Evolutionary conservation across 2,329 filamentous ascomycete species (phyloP).

Genomic region (Neofusicoccum kwambonambiense): DNA sequence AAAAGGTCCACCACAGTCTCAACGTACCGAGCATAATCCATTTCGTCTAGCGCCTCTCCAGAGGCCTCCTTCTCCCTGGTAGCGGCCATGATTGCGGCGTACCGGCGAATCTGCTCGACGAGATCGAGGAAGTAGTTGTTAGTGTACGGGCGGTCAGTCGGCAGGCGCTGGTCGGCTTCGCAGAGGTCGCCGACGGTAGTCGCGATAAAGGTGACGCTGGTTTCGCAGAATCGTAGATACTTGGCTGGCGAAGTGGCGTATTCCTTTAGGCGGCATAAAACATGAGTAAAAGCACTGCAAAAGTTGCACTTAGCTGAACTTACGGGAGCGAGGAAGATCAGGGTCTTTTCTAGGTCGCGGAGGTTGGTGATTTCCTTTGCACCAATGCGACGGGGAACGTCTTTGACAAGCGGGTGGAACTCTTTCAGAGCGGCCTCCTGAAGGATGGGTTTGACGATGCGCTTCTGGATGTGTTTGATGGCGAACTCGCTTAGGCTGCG

Average conservation of each 20-base stretch:
- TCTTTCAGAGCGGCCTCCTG: constrained; percentile 70
- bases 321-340: constrained; percentile 90
- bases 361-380: constrained; percentile 86
- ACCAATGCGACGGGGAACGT: constrained; percentile 75
- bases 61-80: constrained; percentile 66
- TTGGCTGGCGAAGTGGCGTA: constrained; percentile 65
- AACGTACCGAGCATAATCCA: constrained; percentile 52
- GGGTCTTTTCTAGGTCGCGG: constrained; percentile 88
- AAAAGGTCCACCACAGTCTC: constrained; percentile 9
- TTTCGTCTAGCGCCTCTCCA: constrained; percentile 51
- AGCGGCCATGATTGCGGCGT: constrained; percentile 79
- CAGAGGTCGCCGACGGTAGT: constrained; percentile 81
- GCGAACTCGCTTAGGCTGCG: constrained; percentile 67
- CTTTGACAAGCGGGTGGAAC: constrained; percentile 76
- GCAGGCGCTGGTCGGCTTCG: constrained; percentile 82
- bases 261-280: constrained; percentile 66
- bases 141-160: constrained; percentile 85
- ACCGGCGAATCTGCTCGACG: constrained; percentile 86
- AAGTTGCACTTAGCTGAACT: constrained; percentile 57
- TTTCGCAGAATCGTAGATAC: constrained; percentile 87
- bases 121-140: constrained; percentile 97
- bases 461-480: constrained; percentile 74
- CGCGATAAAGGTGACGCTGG: constrained; percentile 86
- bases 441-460: constrained; percentile 73
- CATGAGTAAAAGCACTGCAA: constrained; percentile 65